Evolutionary conservation across 192 early-diverging fungal species (phyloP), one percentile per base, ranked within the genome.

Genomic region (Gaertneriomyces semiglobifer): DNA sequence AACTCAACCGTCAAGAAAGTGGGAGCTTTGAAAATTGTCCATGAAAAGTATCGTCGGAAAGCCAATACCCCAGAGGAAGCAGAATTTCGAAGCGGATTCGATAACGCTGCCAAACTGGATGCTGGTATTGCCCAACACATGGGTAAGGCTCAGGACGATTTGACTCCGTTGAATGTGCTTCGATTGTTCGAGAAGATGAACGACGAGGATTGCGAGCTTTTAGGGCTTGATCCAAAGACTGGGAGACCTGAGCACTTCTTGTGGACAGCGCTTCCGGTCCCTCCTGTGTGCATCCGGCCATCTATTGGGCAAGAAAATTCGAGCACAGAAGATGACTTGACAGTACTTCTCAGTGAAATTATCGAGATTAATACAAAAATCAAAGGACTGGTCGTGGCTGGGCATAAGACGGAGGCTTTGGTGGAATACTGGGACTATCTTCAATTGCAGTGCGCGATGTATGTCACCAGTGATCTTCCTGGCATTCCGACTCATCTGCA

Each of bases 1-100:
- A 98, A 98, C 71, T 93, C 91, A 85, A 86, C 87, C 16, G 93
- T 98, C 1, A 98, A 98, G 74, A 97, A 97, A 75, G 94, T 92
- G 9, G 93, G 93, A 0, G 91, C 93, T 7, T 76, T 98, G 25
- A 97, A 96, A 76, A 88, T 98, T 57, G 82, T 96, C 4, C 97
- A 98, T 76, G 97, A 99, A 67, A 93, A 93, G 69, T 98, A 81
- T 73, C 85, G 90, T 65, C 78, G 89, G 65, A 94, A 92, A 74
- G 80, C 85, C 64, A 89, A 88, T 9, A 84, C 84, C 0, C 86
- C 85, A 1, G 93, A 93, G 64, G 87, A 90, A 63, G 84, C 81
- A 6, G 75, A 82, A 63, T 94, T 85, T 87, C 82, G 88, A 53
- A 77, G 74, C 41, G 84, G 93, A 5, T 91, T 98, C 69, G 85